These are phyloP conservation scores for Podospora anserina DNA, from an alignment of 495 filamentous ascomycete genomes.

Conservation along the genomic window DNA sequence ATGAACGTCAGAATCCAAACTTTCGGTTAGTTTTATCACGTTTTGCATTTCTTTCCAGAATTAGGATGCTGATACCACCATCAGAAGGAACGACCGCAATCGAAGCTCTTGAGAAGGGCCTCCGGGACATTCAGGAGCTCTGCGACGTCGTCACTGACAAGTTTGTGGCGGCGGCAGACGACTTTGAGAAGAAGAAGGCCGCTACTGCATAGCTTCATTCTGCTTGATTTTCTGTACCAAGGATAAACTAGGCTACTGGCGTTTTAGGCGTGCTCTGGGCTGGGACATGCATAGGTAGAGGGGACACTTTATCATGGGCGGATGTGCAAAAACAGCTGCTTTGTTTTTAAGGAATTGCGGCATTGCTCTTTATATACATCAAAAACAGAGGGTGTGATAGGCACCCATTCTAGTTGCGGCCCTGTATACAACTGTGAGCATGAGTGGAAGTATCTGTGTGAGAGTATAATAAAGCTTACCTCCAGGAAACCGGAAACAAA, in stretches of 20 bases:
- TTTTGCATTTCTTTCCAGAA: neutral
- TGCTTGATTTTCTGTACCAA: neutral
- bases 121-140: constrained; percentile 80
- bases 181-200: constrained; percentile 45
- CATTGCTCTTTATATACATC: constrained; percentile 35
- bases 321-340: neutral
- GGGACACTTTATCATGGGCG: neutral
- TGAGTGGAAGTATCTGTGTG: no score
- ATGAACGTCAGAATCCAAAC: constrained; percentile 98
- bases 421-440: constrained; percentile 33
- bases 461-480: constrained; percentile 44
- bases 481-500: constrained; percentile 95
- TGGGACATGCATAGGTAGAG: constrained; percentile 2
- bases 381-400: constrained; percentile 17
- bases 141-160: constrained; percentile 89
- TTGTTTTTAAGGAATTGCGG: constrained; percentile 17
- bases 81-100: constrained; percentile 75
- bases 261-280: constrained; percentile 27
- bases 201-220: constrained; percentile 22
- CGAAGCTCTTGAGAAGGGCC: constrained; percentile 83
- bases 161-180: constrained; percentile 64
- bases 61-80: neutral
- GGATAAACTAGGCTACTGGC: constrained; percentile 22
- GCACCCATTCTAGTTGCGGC: constrained; percentile 46
- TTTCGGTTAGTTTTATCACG: constrained; percentile 61